A percentile compares a stretch with the other conserved stretches of the same genome.
Evolutionary conservation across 2,329 filamentous ascomycete species (phyloP).

Genomic region (Hymenoscyphus albidus): DNA sequence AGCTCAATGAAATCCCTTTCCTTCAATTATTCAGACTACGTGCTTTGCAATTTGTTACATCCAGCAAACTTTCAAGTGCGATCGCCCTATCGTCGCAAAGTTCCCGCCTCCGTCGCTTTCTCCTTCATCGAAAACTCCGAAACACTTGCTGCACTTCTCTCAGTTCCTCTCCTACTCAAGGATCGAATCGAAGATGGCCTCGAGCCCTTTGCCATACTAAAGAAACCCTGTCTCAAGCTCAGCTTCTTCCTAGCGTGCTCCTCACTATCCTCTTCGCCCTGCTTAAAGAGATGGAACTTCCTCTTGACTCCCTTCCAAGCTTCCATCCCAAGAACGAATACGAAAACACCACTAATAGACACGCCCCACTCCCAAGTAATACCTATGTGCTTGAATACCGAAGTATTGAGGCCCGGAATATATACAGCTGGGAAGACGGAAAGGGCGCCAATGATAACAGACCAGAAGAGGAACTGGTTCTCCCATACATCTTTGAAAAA

Average conservation of each 20-base stretch:
- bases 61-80: no score
- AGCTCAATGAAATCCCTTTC: no score
- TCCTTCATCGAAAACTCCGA: constrained; percentile 14
- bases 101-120: constrained; percentile 16
- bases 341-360: constrained; percentile 50
- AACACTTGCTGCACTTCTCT: background rate
- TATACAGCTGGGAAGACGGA: constrained; percentile 57
- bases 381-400: constrained; percentile 57
- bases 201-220: constrained; percentile 28
- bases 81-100: background rate
- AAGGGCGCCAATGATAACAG: constrained; percentile 49
- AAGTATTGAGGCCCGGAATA: constrained; percentile 60
- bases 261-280: constrained; percentile 27
- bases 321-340: constrained; percentile 60
- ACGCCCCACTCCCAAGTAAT: constrained; percentile 65
- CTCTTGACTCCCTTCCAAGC: constrained; percentile 61
- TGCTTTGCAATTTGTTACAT: no score
- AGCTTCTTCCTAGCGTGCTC: constrained; percentile 22
- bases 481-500: constrained; percentile 45
- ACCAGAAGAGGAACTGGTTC: constrained; percentile 59
- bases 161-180: constrained; percentile 17
- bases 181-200: constrained; percentile 19
- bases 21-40: no score
- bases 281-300: constrained; percentile 28
- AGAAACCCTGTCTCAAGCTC: constrained; percentile 34